A percentile compares a stretch with the other conserved stretches of the same genome.
phyloP scores from a whole-genome alignment of 2,329 filamentous ascomycete species.

The Fusarium sp. region DNA sequence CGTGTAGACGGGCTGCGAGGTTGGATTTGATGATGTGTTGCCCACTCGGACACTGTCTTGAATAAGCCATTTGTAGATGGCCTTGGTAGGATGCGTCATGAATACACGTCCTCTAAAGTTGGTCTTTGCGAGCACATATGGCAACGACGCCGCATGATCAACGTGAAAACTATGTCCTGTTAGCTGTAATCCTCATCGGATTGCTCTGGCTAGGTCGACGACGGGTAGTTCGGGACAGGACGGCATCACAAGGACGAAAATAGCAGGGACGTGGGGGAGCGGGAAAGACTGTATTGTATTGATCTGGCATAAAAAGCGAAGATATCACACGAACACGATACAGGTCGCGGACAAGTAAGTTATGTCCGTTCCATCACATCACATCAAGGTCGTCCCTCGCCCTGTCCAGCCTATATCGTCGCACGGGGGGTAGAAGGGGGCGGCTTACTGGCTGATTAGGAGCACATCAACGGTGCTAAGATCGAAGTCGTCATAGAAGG shows the following conservation, averaged over 20 bases:
- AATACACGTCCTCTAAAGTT: slow-evolving; percentile 97
- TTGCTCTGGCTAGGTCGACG: slow-evolving; percentile 23
- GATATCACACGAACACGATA: slow-evolving; percentile 42
- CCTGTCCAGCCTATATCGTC: slow-evolving; percentile 46
- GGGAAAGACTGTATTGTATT: slow-evolving; percentile 54
- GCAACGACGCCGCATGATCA: slow-evolving; percentile 98
- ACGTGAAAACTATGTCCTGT: slow-evolving; percentile 84
- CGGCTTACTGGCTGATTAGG: slow-evolving; percentile 96
- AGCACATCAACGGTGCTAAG: slow-evolving; percentile 97
- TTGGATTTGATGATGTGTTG: slow-evolving; percentile 73
- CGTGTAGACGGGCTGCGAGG: slow-evolving; percentile 86
- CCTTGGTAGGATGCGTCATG: slow-evolving; percentile 99
- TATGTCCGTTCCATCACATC: slow-evolving; percentile 43
- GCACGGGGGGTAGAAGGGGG: slow-evolving; percentile 31
- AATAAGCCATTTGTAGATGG: slow-evolving; percentile 99
- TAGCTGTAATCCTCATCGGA: slow-evolving; percentile 39
- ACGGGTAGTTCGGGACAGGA: slow-evolving; percentile 39
- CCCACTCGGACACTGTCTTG: slow-evolving; percentile 95
- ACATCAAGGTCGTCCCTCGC: slow-evolving; percentile 46
- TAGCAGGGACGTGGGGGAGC: slow-evolving; percentile 39
- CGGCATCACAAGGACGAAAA: slow-evolving; percentile 44
- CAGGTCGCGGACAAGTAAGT: slow-evolving; percentile 19
- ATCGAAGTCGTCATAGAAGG: slow-evolving; percentile 99
- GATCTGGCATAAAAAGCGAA: slow-evolving; percentile 52
- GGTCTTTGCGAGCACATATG: slow-evolving; percentile 97